These are phyloP conservation scores for Vitis riparia DNA, from an alignment of 164 flowering plant species.

Conservation along the genomic window DNA sequence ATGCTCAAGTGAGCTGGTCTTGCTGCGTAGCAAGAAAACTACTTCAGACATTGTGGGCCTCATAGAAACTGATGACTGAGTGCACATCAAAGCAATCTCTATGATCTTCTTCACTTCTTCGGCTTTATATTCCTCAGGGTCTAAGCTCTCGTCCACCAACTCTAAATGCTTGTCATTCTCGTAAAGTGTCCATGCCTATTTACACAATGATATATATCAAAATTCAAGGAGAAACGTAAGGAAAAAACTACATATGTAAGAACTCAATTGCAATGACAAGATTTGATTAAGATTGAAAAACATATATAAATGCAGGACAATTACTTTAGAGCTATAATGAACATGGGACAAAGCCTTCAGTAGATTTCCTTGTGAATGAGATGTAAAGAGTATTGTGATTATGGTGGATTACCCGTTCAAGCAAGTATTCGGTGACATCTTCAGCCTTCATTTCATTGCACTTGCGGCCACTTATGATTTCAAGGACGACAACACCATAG, in stretches of 20 bases:
- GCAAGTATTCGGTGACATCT: constrained; percentile 40
- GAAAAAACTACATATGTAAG: too few species aligned
- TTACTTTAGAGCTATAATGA: neutral
- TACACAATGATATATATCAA: neutral
- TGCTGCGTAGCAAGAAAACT: constrained; percentile 28
- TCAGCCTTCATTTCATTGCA: constrained; percentile 33
- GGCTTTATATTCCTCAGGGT: constrained; percentile 22
- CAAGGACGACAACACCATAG: constrained; percentile 61
- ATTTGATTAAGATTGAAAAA: too few species aligned
- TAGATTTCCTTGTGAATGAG: too few species aligned
- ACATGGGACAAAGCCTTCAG: too few species aligned
- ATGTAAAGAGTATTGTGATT: neutral
- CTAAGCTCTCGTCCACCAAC: constrained; percentile 37
- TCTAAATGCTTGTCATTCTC: constrained; percentile 31
- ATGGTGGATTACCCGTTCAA: constrained; percentile 47
- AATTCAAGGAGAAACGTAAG: neutral
- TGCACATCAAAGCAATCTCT: constrained; percentile 44
- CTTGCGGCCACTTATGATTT: constrained; percentile 52
- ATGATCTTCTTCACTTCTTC: constrained; percentile 38
- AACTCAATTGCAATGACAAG: too few species aligned
- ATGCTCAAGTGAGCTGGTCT: neutral
- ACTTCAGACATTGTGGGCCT: constrained; percentile 62
- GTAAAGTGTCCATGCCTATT: constrained; percentile 45
- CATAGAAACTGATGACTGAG: constrained; percentile 29
- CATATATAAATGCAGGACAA: too few species aligned